phyloP scores from a whole-genome alignment of 495 filamentous ascomycete species.

The Aspergillus conjunctus region DNA sequence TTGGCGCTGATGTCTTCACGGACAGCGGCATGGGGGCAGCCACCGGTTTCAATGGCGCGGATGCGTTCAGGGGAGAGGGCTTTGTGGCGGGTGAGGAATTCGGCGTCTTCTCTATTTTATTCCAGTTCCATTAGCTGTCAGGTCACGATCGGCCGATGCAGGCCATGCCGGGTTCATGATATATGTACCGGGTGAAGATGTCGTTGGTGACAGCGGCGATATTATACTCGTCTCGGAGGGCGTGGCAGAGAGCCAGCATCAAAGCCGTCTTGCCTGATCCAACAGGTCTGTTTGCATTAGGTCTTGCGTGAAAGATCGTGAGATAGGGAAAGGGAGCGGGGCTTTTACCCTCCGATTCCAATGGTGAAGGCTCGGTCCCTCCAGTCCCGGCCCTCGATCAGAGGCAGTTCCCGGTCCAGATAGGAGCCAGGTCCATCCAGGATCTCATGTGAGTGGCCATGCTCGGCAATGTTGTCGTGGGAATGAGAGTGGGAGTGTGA shows the following conservation, averaged over 20 bases:
- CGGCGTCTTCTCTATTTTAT: constrained; percentile 77
- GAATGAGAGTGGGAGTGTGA: constrained; percentile 58
- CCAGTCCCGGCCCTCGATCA: constrained; percentile 87
- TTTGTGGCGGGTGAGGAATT: constrained; percentile 85
- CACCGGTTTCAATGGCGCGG: constrained; percentile 94
- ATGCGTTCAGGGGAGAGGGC: constrained; percentile 84
- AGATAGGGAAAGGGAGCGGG: constrained; percentile 18
- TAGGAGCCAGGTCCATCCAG: constrained; percentile 92
- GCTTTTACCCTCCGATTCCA: constrained; percentile 95
- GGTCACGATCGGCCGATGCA: too few species aligned
- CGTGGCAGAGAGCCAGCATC: constrained; percentile 85
- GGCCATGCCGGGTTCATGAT: too few species aligned
- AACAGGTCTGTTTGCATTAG: constrained; percentile 66
- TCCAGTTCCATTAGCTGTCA: neutral
- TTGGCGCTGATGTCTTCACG: constrained; percentile 96
- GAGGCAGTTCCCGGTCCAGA: constrained; percentile 87
- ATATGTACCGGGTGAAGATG: constrained; percentile 72
- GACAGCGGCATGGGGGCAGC: constrained; percentile 95
- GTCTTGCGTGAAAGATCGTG: neutral
- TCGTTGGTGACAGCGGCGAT: constrained; percentile 98
- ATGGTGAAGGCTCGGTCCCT: constrained; percentile 89
- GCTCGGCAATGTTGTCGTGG: constrained; percentile 63
- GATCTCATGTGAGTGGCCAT: constrained; percentile 95
- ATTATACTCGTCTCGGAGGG: constrained; percentile 73
- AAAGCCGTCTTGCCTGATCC: constrained; percentile 97